Evolutionary conservation across 2,329 filamentous ascomycete species (phyloP).

Genomic region (Clonostachys rosea): DNA sequence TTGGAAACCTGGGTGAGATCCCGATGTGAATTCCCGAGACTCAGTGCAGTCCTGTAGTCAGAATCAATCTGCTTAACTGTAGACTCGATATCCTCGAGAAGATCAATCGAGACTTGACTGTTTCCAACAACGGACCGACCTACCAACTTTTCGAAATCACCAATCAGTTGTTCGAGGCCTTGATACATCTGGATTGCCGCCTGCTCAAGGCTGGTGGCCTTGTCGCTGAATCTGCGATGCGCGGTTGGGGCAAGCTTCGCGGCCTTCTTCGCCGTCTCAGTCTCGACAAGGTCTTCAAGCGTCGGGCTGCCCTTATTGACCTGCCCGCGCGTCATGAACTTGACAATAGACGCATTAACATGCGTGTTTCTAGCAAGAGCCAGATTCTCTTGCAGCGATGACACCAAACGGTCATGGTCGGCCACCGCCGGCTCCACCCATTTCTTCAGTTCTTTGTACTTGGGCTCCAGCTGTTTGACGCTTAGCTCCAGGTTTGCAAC

Average conservation of each 20-base stretch:
- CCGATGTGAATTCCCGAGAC: constrained; percentile 58
- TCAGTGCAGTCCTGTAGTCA: constrained; percentile 75
- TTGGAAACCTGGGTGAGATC: constrained; percentile 59
- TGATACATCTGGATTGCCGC: constrained; percentile 54
- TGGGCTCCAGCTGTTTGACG: constrained; percentile 66
- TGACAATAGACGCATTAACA: constrained; percentile 61
- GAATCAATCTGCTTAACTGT: constrained; percentile 81
- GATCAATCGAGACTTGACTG: constrained; percentile 58
- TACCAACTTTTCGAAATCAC: constrained; percentile 56
- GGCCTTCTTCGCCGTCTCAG: constrained; percentile 67
- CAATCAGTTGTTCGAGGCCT: constrained; percentile 56
- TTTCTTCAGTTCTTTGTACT: constrained; percentile 64
- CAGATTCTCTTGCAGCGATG: constrained; percentile 65
- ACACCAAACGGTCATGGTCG: constrained; percentile 61
- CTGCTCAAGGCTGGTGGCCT: constrained; percentile 57
- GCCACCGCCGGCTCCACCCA: constrained; percentile 65
- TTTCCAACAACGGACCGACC: constrained; percentile 51
- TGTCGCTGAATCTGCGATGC: constrained; percentile 54
- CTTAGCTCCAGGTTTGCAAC: constrained; percentile 79
- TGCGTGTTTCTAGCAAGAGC: constrained; percentile 59
- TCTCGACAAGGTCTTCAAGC: constrained; percentile 72
- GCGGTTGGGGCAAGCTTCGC: constrained; percentile 58
- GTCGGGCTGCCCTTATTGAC: constrained; percentile 46
- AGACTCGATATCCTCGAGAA: constrained; percentile 81
- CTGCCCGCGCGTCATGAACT: constrained; percentile 53